Conservation (phyloP, 2,329 filamentous ascomycete species). For the Pezicula neosporulosa region DNA sequence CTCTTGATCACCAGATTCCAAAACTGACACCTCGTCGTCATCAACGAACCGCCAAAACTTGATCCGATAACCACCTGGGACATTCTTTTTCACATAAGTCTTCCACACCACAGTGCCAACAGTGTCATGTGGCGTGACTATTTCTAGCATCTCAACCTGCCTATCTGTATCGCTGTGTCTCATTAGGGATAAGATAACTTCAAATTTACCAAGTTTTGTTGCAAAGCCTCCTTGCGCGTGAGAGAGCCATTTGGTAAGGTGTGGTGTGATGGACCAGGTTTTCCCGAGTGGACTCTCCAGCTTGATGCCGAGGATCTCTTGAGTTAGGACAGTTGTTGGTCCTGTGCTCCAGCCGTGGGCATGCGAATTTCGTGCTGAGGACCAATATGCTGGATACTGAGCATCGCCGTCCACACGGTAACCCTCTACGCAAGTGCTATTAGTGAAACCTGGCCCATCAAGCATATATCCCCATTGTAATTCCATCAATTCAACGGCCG, state of each 20-base stretch:
- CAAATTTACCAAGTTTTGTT: conserved; percentile 30
- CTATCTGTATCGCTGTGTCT: conserved; percentile 10
- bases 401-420: conserved; percentile 33
- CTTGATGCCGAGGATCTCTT: conserved; percentile 38
- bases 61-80: conserved; percentile 10
- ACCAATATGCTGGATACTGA: conserved; percentile 29
- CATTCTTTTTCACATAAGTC: conserved; percentile 10
- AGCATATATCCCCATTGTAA: conserved; percentile 54
- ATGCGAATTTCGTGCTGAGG: conserved; percentile 36
- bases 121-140: conserved; percentile 22
- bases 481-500: conserved; percentile 39
- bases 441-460: conserved; percentile 35
- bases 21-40: conserved; percentile 10
- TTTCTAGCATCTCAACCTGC: conserved; percentile 19
- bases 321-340: conserved; percentile 41
- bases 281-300: conserved; percentile 32
- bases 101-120: conserved; percentile 23
- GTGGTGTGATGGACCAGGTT: conserved; percentile 36
- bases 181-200: conserved; percentile 23
- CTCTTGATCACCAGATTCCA: conserved; percentile 2
- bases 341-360: conserved; percentile 46
- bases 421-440: conserved; percentile 33
- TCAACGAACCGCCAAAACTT: conserved; percentile 12
- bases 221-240: conserved; percentile 35
- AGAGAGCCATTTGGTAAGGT: conserved; percentile 31